Evolutionary conservation across 148 eudicot genomes (phyloP).

Genomic region (Persicaria tinctoria): DNA sequence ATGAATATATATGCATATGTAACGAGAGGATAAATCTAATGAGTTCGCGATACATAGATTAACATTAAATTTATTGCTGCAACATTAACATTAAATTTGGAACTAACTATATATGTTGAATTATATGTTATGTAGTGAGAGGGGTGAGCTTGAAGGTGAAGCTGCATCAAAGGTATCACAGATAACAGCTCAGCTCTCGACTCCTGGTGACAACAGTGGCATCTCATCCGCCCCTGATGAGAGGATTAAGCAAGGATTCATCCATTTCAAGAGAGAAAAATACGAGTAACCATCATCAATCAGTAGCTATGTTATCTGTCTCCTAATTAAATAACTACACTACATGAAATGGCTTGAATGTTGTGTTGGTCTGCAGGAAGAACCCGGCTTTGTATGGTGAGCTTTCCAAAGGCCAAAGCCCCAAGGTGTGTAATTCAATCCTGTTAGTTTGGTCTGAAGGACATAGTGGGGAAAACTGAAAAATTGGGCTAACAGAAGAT

Average conservation of each 20-base stretch:
- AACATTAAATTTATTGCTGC: no score
- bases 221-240: slow-evolving; percentile 38
- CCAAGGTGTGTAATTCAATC: slow-evolving; percentile 46
- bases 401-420: slow-evolving; percentile 81
- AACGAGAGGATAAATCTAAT: background rate
- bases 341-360: background rate
- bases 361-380: slow-evolving; percentile 31
- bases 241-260: slow-evolving; percentile 65
- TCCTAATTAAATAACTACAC: no score
- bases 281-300: slow-evolving; percentile 41
- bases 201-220: slow-evolving; percentile 23
- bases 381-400: slow-evolving; percentile 67
- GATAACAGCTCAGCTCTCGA: slow-evolving; percentile 56
- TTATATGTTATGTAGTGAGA: slow-evolving; percentile 38
- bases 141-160: slow-evolving; percentile 65
- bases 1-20: background rate
- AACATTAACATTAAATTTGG: background rate
- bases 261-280: slow-evolving; percentile 72
- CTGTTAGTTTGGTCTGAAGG: background rate
- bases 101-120: background rate
- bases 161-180: slow-evolving; percentile 67
- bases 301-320: background rate
- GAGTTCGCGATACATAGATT: background rate
- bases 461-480: background rate
- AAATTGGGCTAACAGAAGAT: background rate